Conservation (phyloP, 2,329 filamentous ascomycete genomes). For the Nemania sp. region DNA sequence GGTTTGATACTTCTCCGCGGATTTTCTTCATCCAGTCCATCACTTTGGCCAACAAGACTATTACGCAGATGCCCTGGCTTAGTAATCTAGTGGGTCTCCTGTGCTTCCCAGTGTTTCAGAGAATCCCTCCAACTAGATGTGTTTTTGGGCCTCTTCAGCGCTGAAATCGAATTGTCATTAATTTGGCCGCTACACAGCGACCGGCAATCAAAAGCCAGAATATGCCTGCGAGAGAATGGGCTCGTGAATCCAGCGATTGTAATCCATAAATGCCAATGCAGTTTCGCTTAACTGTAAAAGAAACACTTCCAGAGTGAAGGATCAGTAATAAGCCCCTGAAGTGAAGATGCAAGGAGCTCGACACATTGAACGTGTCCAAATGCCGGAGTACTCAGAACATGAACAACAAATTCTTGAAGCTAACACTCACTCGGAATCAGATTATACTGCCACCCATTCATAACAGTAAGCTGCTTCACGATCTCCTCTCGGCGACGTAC, state of each 20-base stretch:
- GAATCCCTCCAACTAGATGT: no score
- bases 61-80: no score
- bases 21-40: no score
- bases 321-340: slow-evolving; percentile 8
- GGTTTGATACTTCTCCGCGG: no score
- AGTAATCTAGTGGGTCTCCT: no score
- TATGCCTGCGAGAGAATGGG: slow-evolving; percentile 4
- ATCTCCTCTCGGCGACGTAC: slow-evolving; percentile 33
- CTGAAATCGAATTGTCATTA: no score
- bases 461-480: slow-evolving; percentile 34
- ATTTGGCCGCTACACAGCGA: no score
- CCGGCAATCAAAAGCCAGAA: neutral
- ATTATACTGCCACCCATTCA: slow-evolving; percentile 45
- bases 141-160: no score
- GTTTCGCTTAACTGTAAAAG: slow-evolving; percentile 33
- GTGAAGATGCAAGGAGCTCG: no score
- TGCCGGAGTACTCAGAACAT: neutral
- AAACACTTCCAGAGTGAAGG: slow-evolving; percentile 28
- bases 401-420: neutral
- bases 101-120: no score
- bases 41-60: no score
- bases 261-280: slow-evolving; percentile 30
- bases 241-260: slow-evolving; percentile 24
- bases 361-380: neutral
- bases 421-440: slow-evolving; percentile 35